Conservation (phyloP, 768 basidiomycete species). For the Lactarius hengduanensis region DNA sequence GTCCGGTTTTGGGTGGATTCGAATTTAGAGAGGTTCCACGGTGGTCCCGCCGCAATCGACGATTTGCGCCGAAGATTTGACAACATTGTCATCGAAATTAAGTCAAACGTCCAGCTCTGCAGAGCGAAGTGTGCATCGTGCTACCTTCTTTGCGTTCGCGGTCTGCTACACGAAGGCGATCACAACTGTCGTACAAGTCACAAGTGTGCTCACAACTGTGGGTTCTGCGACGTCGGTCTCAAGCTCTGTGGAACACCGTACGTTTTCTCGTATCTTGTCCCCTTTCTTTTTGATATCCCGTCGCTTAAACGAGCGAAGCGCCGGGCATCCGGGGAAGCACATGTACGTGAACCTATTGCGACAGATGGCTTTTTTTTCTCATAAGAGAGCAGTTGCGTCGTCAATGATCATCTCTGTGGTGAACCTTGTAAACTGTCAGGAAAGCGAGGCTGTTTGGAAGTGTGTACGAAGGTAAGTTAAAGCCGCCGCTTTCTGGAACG, state of each 20-base stretch:
- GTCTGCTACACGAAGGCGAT: slow-evolving; percentile 41
- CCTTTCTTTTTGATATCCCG: too few species aligned
- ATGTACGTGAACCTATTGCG: too few species aligned
- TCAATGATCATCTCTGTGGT: too few species aligned
- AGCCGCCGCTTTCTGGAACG: too few species aligned
- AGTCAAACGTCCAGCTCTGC: slow-evolving; percentile 48
- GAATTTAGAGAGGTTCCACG: slow-evolving; percentile 49
- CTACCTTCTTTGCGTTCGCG: slow-evolving; percentile 47
- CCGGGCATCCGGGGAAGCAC: too few species aligned
- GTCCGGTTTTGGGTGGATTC: slow-evolving; percentile 50
- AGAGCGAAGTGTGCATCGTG: slow-evolving; percentile 47
- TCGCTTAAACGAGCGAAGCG: too few species aligned
- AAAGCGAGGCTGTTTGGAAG: too few species aligned
- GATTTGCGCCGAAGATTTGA: slow-evolving; percentile 46
- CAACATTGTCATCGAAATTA: slow-evolving; percentile 43
- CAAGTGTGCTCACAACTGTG: slow-evolving; percentile 45
- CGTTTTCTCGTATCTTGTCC: slow-evolving; percentile 28
- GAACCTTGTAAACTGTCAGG: too few species aligned
- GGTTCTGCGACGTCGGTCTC: slow-evolving; percentile 39
- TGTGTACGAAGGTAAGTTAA: too few species aligned
- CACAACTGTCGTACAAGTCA: slow-evolving; percentile 56
- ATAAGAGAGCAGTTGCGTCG: too few species aligned
- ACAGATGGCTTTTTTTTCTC: too few species aligned
- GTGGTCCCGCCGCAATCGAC: slow-evolving; percentile 44
- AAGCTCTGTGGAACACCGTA: slow-evolving; percentile 48